phyloP scores from a whole-genome alignment of 2,329 filamentous ascomycete species.

The Diaporthe sp. region DNA sequence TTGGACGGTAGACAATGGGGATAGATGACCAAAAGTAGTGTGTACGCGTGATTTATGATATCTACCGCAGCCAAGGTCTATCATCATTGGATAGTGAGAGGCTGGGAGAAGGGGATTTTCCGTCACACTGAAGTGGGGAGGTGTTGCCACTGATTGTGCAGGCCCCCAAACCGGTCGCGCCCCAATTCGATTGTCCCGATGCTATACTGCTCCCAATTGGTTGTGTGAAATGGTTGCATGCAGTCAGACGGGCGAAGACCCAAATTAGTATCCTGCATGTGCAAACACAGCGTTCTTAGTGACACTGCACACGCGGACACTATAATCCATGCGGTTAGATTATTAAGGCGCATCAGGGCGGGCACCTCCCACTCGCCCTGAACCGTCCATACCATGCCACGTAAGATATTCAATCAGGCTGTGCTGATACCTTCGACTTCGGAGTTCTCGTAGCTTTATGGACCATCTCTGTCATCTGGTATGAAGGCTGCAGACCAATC shows the following conservation, averaged over 20 bases:
- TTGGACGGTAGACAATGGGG: no score
- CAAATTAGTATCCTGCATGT: background rate
- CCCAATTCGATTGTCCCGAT: no score
- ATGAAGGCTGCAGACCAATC: no score
- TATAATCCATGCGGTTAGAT: background rate
- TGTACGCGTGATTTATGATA: no score
- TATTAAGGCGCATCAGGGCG: background rate
- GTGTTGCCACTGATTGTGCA: background rate
- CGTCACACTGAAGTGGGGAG: background rate
- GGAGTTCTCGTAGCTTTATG: no score
- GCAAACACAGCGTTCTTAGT: background rate
- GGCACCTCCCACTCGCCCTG: background rate
- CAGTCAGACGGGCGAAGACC: background rate
- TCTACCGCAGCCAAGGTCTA: no score
- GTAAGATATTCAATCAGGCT: background rate
- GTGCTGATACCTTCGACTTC: no score
- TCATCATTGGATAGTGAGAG: no score
- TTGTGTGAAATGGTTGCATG: background rate
- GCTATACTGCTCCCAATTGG: background rate
- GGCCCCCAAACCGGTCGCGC: background rate
- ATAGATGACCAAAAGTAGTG: no score
- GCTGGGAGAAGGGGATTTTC: background rate
- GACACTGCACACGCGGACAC: background rate
- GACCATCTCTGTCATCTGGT: no score
- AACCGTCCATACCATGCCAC: background rate